Evolutionary conservation across 176 grass and related monocot genomes (phyloP).

Genomic region (Secale cereale): DNA sequence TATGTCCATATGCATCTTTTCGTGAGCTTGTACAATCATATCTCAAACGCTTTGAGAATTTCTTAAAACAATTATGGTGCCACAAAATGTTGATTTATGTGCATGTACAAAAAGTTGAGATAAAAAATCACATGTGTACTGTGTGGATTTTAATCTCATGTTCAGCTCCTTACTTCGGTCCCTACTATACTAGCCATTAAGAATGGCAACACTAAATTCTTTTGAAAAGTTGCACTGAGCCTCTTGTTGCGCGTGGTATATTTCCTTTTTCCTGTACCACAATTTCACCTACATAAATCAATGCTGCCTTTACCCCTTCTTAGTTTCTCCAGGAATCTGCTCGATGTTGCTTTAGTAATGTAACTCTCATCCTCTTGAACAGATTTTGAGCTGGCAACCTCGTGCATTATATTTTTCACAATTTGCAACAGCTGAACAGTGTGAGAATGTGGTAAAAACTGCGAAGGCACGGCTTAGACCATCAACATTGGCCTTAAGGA

Average conservation of each 20-base stretch:
- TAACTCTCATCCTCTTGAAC: conserved; percentile 34
- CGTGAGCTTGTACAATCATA: not conserved
- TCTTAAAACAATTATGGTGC: not conserved
- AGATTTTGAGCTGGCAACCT: conserved; percentile 99
- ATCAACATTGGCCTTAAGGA: conserved; percentile 85
- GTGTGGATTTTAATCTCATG: not conserved
- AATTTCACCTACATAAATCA: not conserved
- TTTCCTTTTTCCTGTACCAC: not conserved
- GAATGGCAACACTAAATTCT: not conserved
- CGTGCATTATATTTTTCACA: conserved; percentile 84
- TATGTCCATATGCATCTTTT: not conserved
- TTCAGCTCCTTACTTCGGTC: not conserved
- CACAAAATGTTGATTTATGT: not conserved
- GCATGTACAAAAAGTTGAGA: not conserved
- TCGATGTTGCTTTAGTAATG: conserved; percentile 9
- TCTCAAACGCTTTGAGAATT: not conserved
- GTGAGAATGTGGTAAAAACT: conserved; percentile 59
- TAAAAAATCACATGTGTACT: not conserved
- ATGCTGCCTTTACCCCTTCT: not conserved
- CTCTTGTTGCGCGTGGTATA: not conserved
- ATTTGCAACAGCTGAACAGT: conserved; percentile 83
- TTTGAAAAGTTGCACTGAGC: not conserved
- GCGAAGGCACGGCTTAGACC: conserved; percentile 76
- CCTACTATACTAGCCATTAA: not conserved
- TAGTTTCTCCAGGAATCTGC: not conserved